Conservation (phyloP, 106 monocot species). For the Acorus gramineus region DNA sequence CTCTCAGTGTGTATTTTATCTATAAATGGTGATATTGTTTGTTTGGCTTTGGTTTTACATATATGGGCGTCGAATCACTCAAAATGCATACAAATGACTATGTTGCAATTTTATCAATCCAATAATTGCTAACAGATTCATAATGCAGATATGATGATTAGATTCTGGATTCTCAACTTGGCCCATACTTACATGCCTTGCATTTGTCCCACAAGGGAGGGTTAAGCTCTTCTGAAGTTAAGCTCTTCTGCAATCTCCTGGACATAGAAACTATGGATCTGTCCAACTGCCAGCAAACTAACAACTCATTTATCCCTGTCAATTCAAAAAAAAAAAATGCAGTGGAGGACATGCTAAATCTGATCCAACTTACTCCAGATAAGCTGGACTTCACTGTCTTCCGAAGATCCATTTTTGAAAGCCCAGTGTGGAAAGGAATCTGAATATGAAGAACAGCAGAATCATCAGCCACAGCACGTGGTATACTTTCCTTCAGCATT, state of each 20-base stretch:
- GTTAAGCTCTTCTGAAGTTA: constrained; percentile 87
- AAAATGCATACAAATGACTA: no score
- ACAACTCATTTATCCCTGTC: background rate
- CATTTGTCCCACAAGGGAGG: constrained; percentile 98
- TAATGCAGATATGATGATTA: no score
- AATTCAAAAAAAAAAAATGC: constrained; percentile 3
- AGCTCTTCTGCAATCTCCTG: constrained; percentile 77
- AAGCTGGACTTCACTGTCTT: constrained; percentile 86
- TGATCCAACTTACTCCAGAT: constrained; percentile 51
- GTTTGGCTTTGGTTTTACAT: no score
- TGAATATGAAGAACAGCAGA: constrained; percentile 11
- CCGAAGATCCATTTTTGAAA: constrained; percentile 78
- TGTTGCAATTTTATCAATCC: no score
- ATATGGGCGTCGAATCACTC: no score
- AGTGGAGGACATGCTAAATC: background rate
- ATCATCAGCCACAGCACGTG: background rate
- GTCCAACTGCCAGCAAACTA: constrained; percentile 51
- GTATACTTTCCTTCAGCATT: no score
- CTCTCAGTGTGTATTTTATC: no score
- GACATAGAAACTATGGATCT: constrained; percentile 73
- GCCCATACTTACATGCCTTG: constrained; percentile 85
- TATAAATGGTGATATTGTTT: no score
- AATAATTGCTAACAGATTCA: no score
- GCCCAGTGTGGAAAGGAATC: constrained; percentile 87
- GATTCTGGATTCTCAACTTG: background rate